phyloP scores from a whole-genome alignment of 2,329 filamentous ascomycete genomes.

The Zymoseptoria passerinii region DNA sequence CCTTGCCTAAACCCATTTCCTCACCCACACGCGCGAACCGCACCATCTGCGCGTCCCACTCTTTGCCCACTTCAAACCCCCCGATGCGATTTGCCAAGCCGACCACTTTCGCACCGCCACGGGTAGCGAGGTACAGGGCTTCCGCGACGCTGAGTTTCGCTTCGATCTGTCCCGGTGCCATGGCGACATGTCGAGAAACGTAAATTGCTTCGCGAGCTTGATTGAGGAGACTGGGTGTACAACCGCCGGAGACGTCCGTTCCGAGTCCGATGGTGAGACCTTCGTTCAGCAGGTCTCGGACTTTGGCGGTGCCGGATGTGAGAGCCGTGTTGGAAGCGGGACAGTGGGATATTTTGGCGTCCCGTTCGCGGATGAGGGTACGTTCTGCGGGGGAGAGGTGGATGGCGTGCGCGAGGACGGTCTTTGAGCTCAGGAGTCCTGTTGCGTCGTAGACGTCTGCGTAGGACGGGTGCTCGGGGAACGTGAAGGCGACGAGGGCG shows the following conservation, averaged over 20 bases:
- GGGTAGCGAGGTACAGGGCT: conserved; percentile 74
- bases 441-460: conserved; percentile 68
- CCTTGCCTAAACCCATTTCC: conserved; percentile 32
- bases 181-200: conserved; percentile 63
- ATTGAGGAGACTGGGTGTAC: conserved; percentile 71
- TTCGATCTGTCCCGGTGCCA: conserved; percentile 40
- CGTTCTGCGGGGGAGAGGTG: conserved; percentile 64
- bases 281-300: conserved; percentile 64
- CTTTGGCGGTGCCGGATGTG: conserved; percentile 67
- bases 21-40: conserved; percentile 44
- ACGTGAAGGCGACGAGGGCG: conserved; percentile 59
- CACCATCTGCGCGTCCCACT: conserved; percentile 86
- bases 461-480: conserved; percentile 59
- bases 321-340: conserved; percentile 79
- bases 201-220: conserved; percentile 74
- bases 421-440: conserved; percentile 61
- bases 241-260: conserved; percentile 86
- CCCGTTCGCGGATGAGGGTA: conserved; percentile 50
- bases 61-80: conserved; percentile 74
- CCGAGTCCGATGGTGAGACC: conserved; percentile 77
- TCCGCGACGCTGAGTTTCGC: conserved; percentile 73
- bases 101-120: conserved; percentile 77
- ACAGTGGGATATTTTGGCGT: conserved; percentile 71
- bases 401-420: conserved; percentile 78
- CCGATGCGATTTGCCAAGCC: conserved; percentile 66